Evolutionary conservation across 371 early-diverging fungal genomes (phyloP), one percentile per base, ranked within the genome.

Genomic region (Capniomyces stellatus): DNA sequence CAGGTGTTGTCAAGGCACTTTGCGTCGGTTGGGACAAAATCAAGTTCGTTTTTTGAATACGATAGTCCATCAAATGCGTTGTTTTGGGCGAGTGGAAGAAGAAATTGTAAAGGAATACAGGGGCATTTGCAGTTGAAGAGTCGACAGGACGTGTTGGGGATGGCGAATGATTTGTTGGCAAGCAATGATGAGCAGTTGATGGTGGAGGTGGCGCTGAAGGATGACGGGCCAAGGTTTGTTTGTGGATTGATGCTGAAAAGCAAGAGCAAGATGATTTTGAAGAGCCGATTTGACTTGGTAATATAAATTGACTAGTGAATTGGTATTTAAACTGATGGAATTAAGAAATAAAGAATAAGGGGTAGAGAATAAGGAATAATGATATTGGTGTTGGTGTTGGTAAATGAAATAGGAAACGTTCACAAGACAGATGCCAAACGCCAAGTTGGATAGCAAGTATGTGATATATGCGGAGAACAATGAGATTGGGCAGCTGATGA

Each of bases 241-340:
- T n/a, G n/a, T n/a, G n/a, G n/a, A n/a, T n/a, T n/a, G n/a, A n/a
- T n/a, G n/a, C n/a, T n/a, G n/a, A n/a, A n/a, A n/a, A n/a, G n/a
- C n/a, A n/a, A n/a, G n/a, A n/a, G n/a, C n/a, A n/a, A n/a, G n/a
- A n/a, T n/a, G n/a, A n/a, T n/a, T n/a, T n/a, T n/a, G n/a, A n/a
- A n/a, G n/a, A n/a, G n/a, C n/a, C n/a, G n/a, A n/a, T n/a, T n/a
- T n/a, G n/a, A n/a, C n/a, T n/a, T n/a, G n/a, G n/a, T n/a, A n/a
- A n/a, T n/a, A n/a, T n/a, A 64, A 58, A 8, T 69, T 69, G 29
- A 55, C 64, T 13, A 69, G 70, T 15, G 69, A 70, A 2, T 74
- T 78, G 65, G 78, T 82, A 27, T 79, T 85, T 72, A 83, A 78
- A 6, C 72, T 82, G n/a, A n/a, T n/a, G n/a, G n/a, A n/a, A n/a